Evolutionary conservation across 352 stramenopile species (phyloP).

Genomic region (Globisporangium nodosum): DNA sequence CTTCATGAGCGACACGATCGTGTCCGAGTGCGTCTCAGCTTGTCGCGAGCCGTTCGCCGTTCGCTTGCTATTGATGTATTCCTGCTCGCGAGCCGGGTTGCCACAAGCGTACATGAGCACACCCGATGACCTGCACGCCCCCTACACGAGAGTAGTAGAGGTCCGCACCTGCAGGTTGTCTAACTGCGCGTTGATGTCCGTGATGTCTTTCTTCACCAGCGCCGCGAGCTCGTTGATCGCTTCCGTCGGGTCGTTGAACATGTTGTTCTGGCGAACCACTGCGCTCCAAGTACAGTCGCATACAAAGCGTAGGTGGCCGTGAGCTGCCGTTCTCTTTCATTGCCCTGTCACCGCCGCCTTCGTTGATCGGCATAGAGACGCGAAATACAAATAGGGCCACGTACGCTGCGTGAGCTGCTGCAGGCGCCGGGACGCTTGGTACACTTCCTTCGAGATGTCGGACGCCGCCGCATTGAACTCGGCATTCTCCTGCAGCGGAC

Average conservation of each 20-base stretch:
- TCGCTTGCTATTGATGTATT: slow-evolving; percentile 73
- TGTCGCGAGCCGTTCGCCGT: slow-evolving; percentile 50
- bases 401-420: slow-evolving; percentile 75
- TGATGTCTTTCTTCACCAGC: slow-evolving; percentile 86
- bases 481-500: slow-evolving; percentile 59
- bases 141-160: not conserved
- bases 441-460: slow-evolving; percentile 81
- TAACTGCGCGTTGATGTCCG: slow-evolving; percentile 79
- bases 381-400: slow-evolving; percentile 9
- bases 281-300: not conserved
- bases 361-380: not conserved
- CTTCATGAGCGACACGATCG: slow-evolving; percentile 84
- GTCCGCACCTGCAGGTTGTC: slow-evolving; percentile 59
- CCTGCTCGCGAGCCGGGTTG: slow-evolving; percentile 13
- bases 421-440: slow-evolving; percentile 71
- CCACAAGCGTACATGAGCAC: not conserved
- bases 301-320: not conserved
- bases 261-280: slow-evolving; percentile 87
- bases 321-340: too few relatives aligned
- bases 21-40: slow-evolving; percentile 73
- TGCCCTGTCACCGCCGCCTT: too few relatives aligned
- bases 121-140: not conserved
- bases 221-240: slow-evolving; percentile 78
- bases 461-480: slow-evolving; percentile 78
- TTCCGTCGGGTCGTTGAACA: slow-evolving; percentile 85